Percentiles rank a stretch among this genome's conserved stretches.
Conservation (phyloP, 306 rosid genomes). For the Oemleria cerasiformis region DNA sequence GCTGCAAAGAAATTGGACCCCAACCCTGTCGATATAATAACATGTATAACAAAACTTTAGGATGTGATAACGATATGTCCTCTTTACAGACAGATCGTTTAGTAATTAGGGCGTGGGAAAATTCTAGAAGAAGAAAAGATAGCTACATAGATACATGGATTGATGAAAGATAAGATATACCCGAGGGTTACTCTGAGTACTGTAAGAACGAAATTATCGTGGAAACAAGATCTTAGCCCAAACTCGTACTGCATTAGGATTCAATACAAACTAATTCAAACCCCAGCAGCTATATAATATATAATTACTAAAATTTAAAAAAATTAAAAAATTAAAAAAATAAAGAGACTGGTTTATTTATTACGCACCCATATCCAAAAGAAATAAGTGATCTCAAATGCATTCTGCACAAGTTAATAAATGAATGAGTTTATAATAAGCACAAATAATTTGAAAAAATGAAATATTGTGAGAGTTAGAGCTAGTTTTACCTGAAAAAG, state of each 20-base stretch:
- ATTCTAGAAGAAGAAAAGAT: neutral
- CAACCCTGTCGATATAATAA: constrained; percentile 43
- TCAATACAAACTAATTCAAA: neutral
- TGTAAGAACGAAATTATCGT: constrained; percentile 49
- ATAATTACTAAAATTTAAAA: too few relatives aligned
- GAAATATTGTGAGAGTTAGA: neutral
- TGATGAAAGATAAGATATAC: constrained; percentile 35
- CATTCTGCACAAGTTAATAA: constrained; percentile 58
- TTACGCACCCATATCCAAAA: constrained; percentile 96
- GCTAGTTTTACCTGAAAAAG: constrained; percentile 65
- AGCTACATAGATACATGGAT: neutral
- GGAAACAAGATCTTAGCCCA: constrained; percentile 82
- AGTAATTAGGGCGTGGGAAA: neutral
- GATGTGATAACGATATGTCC: neutral
- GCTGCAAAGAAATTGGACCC: constrained; percentile 79
- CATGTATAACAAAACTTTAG: too few relatives aligned
- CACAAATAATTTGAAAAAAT: too few relatives aligned
- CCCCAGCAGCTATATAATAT: too few relatives aligned
- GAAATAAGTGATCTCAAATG: constrained; percentile 92
- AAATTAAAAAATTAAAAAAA: neutral
- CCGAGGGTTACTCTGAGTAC: constrained; percentile 67
- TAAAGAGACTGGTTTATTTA: constrained; percentile 12
- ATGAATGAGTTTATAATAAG: neutral
- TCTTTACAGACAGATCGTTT: neutral
- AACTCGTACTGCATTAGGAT: constrained; percentile 82